Evolutionary conservation across 768 basidiomycete species (phyloP).

Genomic region (Pleurotus eryngii): DNA sequence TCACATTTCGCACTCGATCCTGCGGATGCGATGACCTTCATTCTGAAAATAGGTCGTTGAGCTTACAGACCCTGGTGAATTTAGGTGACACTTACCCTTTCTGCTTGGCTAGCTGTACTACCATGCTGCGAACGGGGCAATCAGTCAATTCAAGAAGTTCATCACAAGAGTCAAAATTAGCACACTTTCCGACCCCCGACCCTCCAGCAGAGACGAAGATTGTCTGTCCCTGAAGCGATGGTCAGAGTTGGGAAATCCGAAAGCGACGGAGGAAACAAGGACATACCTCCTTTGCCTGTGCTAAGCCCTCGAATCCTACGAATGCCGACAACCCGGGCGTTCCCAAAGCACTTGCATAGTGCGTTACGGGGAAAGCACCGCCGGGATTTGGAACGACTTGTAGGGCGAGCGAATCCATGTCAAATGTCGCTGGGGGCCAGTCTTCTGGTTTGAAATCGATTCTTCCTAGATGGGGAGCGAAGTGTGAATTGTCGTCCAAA

Average conservation of each 20-base stretch:
- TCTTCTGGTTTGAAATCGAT: conserved; percentile 12
- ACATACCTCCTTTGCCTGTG: conserved; percentile 14
- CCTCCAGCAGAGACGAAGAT: conserved; percentile 21
- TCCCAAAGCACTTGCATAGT: conserved; percentile 17
- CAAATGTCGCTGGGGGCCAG: conserved; percentile 15
- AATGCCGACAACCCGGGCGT: conserved; percentile 28
- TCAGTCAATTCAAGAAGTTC: background rate
- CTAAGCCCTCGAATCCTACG: conserved; percentile 20
- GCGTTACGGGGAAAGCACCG: conserved; percentile 18
- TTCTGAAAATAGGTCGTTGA: background rate
- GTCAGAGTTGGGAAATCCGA: background rate
- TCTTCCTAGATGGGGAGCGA: conserved; percentile 8
- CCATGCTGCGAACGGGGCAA: conserved; percentile 8
- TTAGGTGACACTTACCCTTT: background rate
- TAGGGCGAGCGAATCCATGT: conserved; percentile 18
- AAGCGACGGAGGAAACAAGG: background rate
- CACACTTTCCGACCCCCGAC: conserved; percentile 18
- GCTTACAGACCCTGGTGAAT: background rate
- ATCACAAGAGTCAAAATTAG: background rate
- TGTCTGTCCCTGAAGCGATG: conserved; percentile 16
- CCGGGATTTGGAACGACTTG: conserved; percentile 18
- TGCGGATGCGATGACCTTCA: conserved; percentile 19
- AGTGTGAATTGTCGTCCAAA: background rate
- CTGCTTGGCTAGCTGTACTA: conserved; percentile 11
- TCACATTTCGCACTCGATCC: conserved; percentile 52